phyloP scores from a whole-genome alignment of 1,284 basidiomycete species.

The Exobasidium rhododendri region DNA sequence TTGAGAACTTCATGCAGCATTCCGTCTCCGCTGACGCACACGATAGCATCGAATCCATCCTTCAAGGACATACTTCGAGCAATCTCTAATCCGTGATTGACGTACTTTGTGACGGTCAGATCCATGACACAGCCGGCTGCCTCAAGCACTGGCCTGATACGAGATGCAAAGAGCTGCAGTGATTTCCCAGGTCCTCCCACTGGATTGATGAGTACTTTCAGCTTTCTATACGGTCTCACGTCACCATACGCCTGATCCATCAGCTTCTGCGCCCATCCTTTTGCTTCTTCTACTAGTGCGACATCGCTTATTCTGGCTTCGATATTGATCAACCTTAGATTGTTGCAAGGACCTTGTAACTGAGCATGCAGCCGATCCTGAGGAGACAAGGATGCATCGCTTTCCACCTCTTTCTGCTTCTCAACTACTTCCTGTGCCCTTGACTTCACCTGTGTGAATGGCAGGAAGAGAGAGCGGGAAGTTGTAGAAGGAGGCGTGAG shows the following conservation, averaged over 20 bases:
- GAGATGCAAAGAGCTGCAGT: constrained; percentile 63
- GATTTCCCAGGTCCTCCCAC: constrained; percentile 79
- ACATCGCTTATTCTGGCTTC: constrained; percentile 28
- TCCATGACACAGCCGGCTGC: constrained; percentile 72
- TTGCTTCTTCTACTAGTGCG: neutral
- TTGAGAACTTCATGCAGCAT: constrained; percentile 88
- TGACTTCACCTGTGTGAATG: constrained; percentile 25
- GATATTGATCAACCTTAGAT: constrained; percentile 41
- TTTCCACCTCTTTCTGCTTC: neutral
- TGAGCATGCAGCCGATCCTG: constrained; percentile 15
- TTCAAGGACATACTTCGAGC: constrained; percentile 64
- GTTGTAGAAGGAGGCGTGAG: constrained; percentile 31
- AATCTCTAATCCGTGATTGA: constrained; percentile 71
- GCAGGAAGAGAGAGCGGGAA: constrained; percentile 13
- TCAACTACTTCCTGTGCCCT: constrained; percentile 19
- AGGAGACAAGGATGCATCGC: neutral
- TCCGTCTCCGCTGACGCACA: constrained; percentile 86
- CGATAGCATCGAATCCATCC: constrained; percentile 63
- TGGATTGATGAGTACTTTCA: constrained; percentile 76
- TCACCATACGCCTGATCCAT: constrained; percentile 28
- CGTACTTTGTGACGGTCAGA: constrained; percentile 59
- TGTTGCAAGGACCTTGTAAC: constrained; percentile 38
- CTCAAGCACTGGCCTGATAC: constrained; percentile 73
- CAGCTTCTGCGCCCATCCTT: constrained; percentile 29
- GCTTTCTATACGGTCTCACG: constrained; percentile 27